These are phyloP conservation scores for Venturia pyrina DNA, from an alignment of 2,329 filamentous ascomycete species.

Conservation along the genomic window DNA sequence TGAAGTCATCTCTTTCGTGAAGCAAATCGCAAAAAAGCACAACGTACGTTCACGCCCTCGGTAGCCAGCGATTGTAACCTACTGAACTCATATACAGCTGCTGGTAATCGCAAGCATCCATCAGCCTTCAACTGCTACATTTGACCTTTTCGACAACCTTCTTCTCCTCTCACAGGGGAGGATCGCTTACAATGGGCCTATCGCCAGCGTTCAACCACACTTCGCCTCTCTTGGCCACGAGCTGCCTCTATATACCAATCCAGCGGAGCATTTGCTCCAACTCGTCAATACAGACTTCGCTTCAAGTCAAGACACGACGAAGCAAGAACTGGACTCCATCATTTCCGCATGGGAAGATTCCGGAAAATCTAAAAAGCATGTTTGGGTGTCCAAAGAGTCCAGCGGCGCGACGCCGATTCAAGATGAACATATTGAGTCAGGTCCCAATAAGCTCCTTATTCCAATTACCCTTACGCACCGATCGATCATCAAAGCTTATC, in stretches of 20 bases:
- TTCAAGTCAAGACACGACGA: neutral
- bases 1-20: slow-evolving; percentile 13
- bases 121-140: slow-evolving; percentile 13
- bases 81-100: neutral
- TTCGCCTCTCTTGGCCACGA: slow-evolving; percentile 27
- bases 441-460: slow-evolving; percentile 40
- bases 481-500: slow-evolving; percentile 72
- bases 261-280: slow-evolving; percentile 68
- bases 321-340: neutral
- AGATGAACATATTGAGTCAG: slow-evolving; percentile 20
- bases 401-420: neutral
- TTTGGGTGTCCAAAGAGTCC: slow-evolving; percentile 13
- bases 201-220: slow-evolving; percentile 5
- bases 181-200: slow-evolving; percentile 2
- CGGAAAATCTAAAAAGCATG: slow-evolving; percentile 25
- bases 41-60: neutral
- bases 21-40: slow-evolving; percentile 12
- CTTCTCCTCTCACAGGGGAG: slow-evolving; percentile 10
- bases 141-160: slow-evolving; percentile 12
- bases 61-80: neutral
- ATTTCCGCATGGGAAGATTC: slow-evolving; percentile 46
- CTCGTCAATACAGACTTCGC: slow-evolving; percentile 62
- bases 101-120: slow-evolving; percentile 13
- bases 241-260: slow-evolving; percentile 49
- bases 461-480: slow-evolving; percentile 62